These are phyloP conservation scores for Phytophthora agathidicida DNA, from an alignment of 352 stramenopile genomes.

Conservation along the genomic window DNA sequence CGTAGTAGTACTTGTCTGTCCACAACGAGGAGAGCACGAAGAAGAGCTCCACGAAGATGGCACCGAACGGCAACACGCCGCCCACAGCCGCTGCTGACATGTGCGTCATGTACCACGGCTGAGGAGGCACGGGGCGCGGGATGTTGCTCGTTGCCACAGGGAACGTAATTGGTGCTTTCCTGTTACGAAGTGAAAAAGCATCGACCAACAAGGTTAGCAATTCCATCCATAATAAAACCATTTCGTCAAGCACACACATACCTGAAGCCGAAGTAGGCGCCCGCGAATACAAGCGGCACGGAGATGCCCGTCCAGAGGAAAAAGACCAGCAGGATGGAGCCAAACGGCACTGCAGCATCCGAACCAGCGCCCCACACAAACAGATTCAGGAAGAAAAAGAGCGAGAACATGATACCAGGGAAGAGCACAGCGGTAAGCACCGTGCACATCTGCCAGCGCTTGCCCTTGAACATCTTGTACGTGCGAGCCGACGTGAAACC, in stretches of 20 bases:
- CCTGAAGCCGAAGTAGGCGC: constrained; percentile 98
- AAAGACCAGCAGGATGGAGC: constrained; percentile 97
- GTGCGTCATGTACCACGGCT: constrained; percentile 99
- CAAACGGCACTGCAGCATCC: constrained; percentile 95
- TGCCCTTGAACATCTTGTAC: constrained; percentile 99
- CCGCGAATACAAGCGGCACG: constrained; percentile 98
- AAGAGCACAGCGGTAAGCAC: constrained; percentile 96
- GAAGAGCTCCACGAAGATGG: constrained; percentile 99
- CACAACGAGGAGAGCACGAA: constrained; percentile 99
- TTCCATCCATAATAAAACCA: background rate
- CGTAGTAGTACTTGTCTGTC: constrained; percentile 99
- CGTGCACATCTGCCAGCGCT: constrained; percentile 98
- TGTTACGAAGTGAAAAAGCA: constrained; percentile 24
- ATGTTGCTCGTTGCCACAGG: constrained; percentile 98
- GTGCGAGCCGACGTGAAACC: constrained; percentile 96
- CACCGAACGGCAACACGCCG: constrained; percentile 98
- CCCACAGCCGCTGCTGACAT: constrained; percentile 94
- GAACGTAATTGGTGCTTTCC: constrained; percentile 92
- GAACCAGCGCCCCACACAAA: constrained; percentile 95
- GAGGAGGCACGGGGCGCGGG: constrained; percentile 96
- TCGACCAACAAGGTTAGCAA: constrained; percentile 1
- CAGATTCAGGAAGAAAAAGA: constrained; percentile 99
- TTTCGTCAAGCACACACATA: constrained; percentile 43
- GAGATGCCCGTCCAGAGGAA: constrained; percentile 99
- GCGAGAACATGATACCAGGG: constrained; percentile 95